A percentile compares a stretch with the other conserved stretches of the same genome.
Conservation (phyloP, 1,284 basidiomycete species). For the Pterula multifida region DNA sequence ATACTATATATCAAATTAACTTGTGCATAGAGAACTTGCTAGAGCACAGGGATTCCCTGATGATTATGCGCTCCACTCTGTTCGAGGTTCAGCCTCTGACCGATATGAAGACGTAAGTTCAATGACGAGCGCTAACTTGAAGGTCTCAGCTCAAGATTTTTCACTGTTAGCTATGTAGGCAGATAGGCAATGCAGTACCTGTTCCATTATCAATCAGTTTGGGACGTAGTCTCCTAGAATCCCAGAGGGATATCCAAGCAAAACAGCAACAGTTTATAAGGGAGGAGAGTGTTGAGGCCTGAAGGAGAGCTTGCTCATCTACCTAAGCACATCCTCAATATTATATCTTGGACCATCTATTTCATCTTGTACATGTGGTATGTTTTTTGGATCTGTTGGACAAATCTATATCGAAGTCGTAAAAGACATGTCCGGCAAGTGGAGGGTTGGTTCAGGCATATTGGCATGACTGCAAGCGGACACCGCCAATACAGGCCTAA, state of each 20-base stretch:
- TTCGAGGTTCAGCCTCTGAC: conserved; percentile 20
- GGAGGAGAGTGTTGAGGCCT: background rate
- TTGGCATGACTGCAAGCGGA: too few relatives aligned
- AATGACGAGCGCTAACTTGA: background rate
- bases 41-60: conserved; percentile 67
- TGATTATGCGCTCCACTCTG: conserved; percentile 42
- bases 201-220: conserved; percentile 51
- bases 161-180: conserved; percentile 44
- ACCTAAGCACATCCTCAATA: too few relatives aligned
- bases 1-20: too few relatives aligned
- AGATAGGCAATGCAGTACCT: conserved; percentile 68
- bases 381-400: too few relatives aligned
- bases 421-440: too few relatives aligned
- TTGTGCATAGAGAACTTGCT: conserved; percentile 36
- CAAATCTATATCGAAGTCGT: too few relatives aligned
- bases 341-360: too few relatives aligned
- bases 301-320: background rate
- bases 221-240: conserved; percentile 23
- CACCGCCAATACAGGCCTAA: too few relatives aligned
- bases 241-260: background rate
- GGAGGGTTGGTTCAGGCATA: too few relatives aligned
- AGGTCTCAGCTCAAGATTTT: conserved; percentile 1
- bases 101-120: conserved; percentile 37
- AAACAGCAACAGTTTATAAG: background rate
- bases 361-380: too few relatives aligned